Base-by-base conservation (phyloP, 768 basidiomycete species). In the Lentinula detonsa region DNA sequence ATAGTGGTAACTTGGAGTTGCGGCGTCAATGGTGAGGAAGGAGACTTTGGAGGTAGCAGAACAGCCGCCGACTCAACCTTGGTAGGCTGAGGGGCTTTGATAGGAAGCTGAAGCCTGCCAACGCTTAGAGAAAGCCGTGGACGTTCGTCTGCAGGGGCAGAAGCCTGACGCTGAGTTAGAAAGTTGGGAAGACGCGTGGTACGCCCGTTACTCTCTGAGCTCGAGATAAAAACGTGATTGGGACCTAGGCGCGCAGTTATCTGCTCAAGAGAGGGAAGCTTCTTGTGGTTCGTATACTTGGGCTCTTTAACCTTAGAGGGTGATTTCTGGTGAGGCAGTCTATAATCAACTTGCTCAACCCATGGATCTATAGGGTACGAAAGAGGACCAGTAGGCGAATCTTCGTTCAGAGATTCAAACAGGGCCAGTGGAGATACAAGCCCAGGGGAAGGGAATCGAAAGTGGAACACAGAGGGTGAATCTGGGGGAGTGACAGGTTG, bases 191-290 rank as follows among this genome's bases (percentile, higher is more conserved):
- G 66, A 53, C 73, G 75, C 62, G 64, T 65, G 34, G 59, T 21
- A 64, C 65, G 63, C 59, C 67, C 68, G 28, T 49, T 63, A 21
- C 60, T 62, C 55, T 65, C 63, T 9, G 62, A 61, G 62, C 65
- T 60, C 66, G 64, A 71, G 67, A 64, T 60, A 61, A 62, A 62
- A 59, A 72, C 68, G 62, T 74, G 71, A 55, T 71, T 70, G 37
- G 73, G 72, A 62, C 76, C 78, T 65, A 90, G 66, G 63, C 79
- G 87, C 45, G 88, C 85, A 35, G 85, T 83, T 61, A 91, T 91
- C 67, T 91, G 85, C 65, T 89, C 89, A 62, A 92, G 82, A 28
- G 90, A 91, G 21, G 90, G 90, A 40, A 85, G 68, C 62, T 71
- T 73, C 40, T 51, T 60, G 50, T 65, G 62, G 45, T 62, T 54